Evolutionary conservation across 83 land plant species (phyloP), one percentile per base, ranked within the genome.

Genomic region (Larix sibirica): DNA sequence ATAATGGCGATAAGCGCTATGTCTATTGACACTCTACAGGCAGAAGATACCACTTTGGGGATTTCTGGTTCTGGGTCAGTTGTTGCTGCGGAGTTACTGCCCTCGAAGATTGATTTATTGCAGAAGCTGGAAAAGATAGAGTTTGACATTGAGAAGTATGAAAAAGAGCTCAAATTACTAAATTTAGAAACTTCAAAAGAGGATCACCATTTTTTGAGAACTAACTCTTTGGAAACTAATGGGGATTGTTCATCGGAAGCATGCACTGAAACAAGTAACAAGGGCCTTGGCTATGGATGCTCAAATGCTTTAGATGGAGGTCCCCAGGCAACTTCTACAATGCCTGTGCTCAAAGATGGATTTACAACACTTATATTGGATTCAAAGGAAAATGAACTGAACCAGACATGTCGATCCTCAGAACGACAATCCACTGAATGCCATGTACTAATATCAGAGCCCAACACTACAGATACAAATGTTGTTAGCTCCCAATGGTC

Each of bases 121-220:
- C 89, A 90, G 80, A 82, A 85, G 40, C n/a, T 92, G 54, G 95
- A 88, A 71, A 79, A 79, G 42, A 89, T 90, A n/a, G 92, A 92
- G 79, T 69, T 69, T 74, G 91, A 92, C 36, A 86, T 92, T 84
- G 95, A 92, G 83, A 61, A 44, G 62, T 81, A 84, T 74, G 95
- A 92, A 68, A 90, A 23, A 77, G 95, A 92, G 68, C 85, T 92
- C 24, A 92, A 85, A 81, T 81, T 85, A 17, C 59, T 90, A 74
- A 80, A 85, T 61, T 24, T 65, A 79, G 84, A 31, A 71, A 16
- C 66, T 28, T 50, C 14, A 50, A 10, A 2, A 50, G 56, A 50
- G 56, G 14, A 10, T 50, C 56, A 50, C 56, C 56, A 50, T 50
- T 10, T 50, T 50, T 50, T 50, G 56, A 50, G 56, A 50, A 50